Evolutionary conservation across 2,329 filamentous ascomycete species (phyloP).

Genomic region (Epichloe coenophiala): DNA sequence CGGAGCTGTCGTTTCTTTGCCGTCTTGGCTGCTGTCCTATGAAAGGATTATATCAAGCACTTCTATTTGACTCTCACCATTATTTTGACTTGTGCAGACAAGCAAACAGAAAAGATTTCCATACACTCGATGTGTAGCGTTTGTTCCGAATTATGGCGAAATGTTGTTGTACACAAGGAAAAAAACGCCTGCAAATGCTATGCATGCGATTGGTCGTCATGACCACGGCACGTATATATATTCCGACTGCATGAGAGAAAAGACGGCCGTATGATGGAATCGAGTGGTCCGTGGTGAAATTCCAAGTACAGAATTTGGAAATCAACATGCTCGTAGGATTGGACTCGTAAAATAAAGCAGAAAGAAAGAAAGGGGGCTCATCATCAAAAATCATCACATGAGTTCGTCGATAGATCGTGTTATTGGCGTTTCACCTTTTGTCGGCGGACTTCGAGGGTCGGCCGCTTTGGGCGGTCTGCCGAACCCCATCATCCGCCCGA

Average conservation of each 20-base stretch:
- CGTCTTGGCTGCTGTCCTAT: too few relatives aligned
- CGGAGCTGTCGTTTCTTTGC: neutral
- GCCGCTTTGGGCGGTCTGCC: slow-evolving; percentile 35
- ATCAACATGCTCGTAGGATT: neutral
- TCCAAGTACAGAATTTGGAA: neutral
- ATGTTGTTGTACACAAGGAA: neutral
- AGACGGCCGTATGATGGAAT: neutral
- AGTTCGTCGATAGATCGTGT: slow-evolving; percentile 67
- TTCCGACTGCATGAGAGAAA: neutral
- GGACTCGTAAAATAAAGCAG: neutral
- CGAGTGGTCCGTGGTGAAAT: neutral
- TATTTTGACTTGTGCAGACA: neutral
- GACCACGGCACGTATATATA: neutral
- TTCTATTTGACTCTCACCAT: neutral
- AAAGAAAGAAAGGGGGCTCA: neutral
- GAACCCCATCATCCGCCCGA: slow-evolving; percentile 31
- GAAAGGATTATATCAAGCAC: too few relatives aligned
- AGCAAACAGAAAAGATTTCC: neutral
- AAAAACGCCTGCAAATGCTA: slow-evolving; percentile 4
- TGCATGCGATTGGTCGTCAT: neutral
- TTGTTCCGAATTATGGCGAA: neutral
- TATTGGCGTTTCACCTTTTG: slow-evolving; percentile 61
- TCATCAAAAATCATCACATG: slow-evolving; percentile 33
- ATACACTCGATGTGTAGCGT: neutral
- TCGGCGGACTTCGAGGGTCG: slow-evolving; percentile 64